Evolutionary conservation across 345 rosid species (phyloP).

Genomic region (Luvunga scandens): DNA sequence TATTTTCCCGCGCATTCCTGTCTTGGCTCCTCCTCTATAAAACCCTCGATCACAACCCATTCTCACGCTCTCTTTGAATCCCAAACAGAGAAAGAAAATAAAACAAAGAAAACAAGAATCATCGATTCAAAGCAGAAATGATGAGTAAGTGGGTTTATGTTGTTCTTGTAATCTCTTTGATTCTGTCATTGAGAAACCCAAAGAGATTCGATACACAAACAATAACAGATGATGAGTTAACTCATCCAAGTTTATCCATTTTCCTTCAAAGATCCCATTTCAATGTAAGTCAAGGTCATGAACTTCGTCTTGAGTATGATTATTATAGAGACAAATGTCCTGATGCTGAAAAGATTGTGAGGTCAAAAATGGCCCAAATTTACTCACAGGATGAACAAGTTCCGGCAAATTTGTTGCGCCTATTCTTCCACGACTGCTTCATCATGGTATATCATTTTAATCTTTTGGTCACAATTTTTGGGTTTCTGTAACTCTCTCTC

Average conservation of each 20-base stretch:
- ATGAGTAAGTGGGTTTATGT: background rate
- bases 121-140: background rate
- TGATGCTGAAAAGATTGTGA: conserved; percentile 35
- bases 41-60: no score
- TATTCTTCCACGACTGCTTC: conserved; percentile 51
- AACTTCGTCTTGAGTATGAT: conserved; percentile 32
- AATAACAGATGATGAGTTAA: background rate
- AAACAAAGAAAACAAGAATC: no score
- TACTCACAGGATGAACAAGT: conserved; percentile 22
- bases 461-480: background rate
- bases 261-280: conserved; percentile 3
- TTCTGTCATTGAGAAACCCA: conserved; percentile 15
- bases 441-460: conserved; percentile 19
- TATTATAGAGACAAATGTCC: conserved; percentile 40
- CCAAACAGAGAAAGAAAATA: background rate
- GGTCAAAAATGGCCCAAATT: conserved; percentile 22
- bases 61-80: no score
- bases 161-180: conserved; percentile 11
- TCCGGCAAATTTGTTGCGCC: conserved; percentile 32
- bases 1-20: no score
- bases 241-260: conserved; percentile 8
- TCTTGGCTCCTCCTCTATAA: no score
- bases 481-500: background rate
- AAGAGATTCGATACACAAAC: background rate
- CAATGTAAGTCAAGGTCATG: background rate